Conservation (phyloP, 495 filamentous ascomycete species). For the Saxispiralis lemnorum region DNA sequence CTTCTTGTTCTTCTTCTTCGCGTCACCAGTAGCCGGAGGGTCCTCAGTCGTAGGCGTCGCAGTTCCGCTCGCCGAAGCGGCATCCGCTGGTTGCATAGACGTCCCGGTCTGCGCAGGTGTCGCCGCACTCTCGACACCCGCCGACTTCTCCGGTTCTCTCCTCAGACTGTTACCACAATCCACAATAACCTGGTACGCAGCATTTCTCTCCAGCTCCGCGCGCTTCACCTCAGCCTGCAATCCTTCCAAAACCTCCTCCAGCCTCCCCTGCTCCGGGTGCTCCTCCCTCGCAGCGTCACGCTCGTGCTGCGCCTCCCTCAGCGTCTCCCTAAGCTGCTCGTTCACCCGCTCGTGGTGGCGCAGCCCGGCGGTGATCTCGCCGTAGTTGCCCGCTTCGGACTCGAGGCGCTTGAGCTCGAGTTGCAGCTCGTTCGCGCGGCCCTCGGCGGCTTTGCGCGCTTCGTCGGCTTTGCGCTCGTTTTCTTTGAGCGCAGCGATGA, state of each 20-base stretch:
- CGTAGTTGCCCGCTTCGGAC: conserved; percentile 5
- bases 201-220: conserved; percentile 12
- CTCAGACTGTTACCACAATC: conserved; percentile 10
- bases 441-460: conserved; percentile 19
- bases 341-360: conserved; percentile 12
- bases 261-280: conserved; percentile 19
- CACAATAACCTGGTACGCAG: conserved; percentile 13
- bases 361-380: not conserved
- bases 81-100: too few species aligned
- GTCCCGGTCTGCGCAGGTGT: conserved; percentile 2
- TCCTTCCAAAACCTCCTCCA: conserved; percentile 17
- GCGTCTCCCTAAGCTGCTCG: conserved; percentile 7
- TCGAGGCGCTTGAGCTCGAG: conserved; percentile 8
- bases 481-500: conserved; percentile 34
- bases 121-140: too few species aligned
- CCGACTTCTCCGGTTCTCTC: too few species aligned
- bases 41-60: conserved; percentile 8
- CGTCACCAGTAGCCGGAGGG: not conserved
- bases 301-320: conserved; percentile 13
- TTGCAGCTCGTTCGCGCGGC: conserved; percentile 4
- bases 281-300: conserved; percentile 12
- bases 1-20: conserved; percentile 20
- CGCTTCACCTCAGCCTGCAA: conserved; percentile 14
- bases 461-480: conserved; percentile 32
- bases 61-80: conserved; percentile 8